Conservation (phyloP, 169 alveolate genomes). For the Plasmodium gallinaceum region DNA sequence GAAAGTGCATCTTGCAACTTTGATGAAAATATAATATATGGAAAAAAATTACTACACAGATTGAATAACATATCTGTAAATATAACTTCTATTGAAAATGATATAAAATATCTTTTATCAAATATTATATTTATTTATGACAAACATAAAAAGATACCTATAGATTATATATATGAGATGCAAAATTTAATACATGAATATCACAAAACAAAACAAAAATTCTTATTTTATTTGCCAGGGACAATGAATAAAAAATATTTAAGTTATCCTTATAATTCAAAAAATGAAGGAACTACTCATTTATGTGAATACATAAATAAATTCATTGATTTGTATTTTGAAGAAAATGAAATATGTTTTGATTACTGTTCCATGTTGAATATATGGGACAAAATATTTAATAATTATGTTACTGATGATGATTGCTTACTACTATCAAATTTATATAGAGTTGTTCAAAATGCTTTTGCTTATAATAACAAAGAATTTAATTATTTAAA, state of each 20-base stretch:
- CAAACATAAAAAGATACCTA: constrained; percentile 47
- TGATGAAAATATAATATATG: constrained; percentile 51
- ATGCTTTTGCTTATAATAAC: constrained; percentile 22
- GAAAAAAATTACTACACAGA: constrained; percentile 40
- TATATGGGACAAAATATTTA: constrained; percentile 69
- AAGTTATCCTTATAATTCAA: not conserved
- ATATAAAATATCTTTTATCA: constrained; percentile 37
- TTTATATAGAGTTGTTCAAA: constrained; percentile 35
- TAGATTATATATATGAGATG: constrained; percentile 56
- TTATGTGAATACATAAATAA: constrained; percentile 65
- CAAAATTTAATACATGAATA: constrained; percentile 41
- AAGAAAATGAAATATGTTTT: constrained; percentile 62
- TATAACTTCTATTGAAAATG: constrained; percentile 60
- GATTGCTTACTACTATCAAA: constrained; percentile 49
- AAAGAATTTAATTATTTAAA: constrained; percentile 28
- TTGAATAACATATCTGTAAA: constrained; percentile 54
- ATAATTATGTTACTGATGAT: constrained; percentile 34
- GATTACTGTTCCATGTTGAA: constrained; percentile 67
- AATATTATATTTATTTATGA: constrained; percentile 48
- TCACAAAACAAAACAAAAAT: constrained; percentile 55
- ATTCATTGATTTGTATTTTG: constrained; percentile 67
- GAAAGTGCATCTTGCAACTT: constrained; percentile 27
- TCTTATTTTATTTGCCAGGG: constrained; percentile 46
- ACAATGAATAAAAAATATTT: constrained; percentile 10
- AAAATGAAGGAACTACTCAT: constrained; percentile 24